Conservation (phyloP, 129 eudicot species). For the Flaveria ramosissima region DNA sequence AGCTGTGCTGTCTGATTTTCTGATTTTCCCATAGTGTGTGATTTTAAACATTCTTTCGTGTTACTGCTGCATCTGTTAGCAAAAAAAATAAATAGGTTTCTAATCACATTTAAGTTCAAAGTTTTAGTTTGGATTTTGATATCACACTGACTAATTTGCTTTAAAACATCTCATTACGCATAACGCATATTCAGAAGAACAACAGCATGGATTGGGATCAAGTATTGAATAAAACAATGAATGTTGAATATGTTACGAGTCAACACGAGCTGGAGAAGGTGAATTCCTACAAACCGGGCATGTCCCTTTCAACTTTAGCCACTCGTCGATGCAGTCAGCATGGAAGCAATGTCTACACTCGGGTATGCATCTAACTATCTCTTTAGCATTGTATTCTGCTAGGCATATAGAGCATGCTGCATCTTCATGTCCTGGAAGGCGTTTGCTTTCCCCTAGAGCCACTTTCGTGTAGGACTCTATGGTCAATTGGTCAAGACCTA, state of each 20-base stretch:
- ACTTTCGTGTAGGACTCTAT: conserved; percentile 72
- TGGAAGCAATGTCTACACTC: conserved; percentile 83
- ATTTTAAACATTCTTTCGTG: too few species aligned
- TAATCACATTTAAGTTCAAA: background rate
- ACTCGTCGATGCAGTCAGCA: conserved; percentile 71
- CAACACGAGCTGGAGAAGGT: conserved; percentile 48
- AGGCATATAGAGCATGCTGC: conserved; percentile 69
- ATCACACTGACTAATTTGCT: conserved; percentile 3
- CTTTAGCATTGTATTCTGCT: conserved; percentile 55
- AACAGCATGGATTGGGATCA: background rate
- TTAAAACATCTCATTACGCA: background rate
- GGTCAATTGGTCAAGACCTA: conserved; percentile 62
- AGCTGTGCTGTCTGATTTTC: too few species aligned
- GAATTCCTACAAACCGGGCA: conserved; percentile 77
- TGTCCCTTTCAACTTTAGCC: conserved; percentile 61
- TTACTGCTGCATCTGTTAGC: too few species aligned
- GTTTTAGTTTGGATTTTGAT: background rate
- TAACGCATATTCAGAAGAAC: conserved; percentile 4
- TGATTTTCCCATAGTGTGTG: too few species aligned
- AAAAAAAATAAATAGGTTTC: background rate
- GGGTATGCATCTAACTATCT: conserved; percentile 59
- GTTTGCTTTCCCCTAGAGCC: conserved; percentile 65
- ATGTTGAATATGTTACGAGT: conserved; percentile 9
- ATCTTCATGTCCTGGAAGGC: conserved; percentile 65
- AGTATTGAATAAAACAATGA: conserved; percentile 17